phyloP scores from a whole-genome alignment of 805 yeast species.

The Kluyveromyces nonfermentans region DNA sequence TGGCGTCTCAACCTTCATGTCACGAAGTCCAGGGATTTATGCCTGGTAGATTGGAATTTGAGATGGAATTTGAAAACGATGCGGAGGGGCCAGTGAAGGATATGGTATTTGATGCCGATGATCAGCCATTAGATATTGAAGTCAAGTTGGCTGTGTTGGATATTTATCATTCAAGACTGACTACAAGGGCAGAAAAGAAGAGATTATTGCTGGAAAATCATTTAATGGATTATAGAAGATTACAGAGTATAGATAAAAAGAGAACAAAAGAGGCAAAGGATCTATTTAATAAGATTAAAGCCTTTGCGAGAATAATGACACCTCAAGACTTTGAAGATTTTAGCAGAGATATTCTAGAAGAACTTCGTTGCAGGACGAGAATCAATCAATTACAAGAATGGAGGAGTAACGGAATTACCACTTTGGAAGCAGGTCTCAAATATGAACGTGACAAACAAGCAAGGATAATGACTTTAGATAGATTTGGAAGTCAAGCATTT shows the following conservation, averaged over 20 bases:
- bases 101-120: conserved; percentile 92
- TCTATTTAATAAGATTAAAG: conserved; percentile 60
- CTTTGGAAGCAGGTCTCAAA: conserved; percentile 70
- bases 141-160: conserved; percentile 79
- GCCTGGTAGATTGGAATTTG: conserved; percentile 98
- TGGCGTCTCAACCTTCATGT: conserved; percentile 90
- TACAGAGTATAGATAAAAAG: conserved; percentile 73
- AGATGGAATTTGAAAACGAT: conserved; percentile 92
- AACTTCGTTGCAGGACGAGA: conserved; percentile 66
- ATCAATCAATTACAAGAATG: conserved; percentile 89
- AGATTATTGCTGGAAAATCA: conserved; percentile 67
- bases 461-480: conserved; percentile 52
- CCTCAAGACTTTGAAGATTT: conserved; percentile 73
- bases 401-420: conserved; percentile 82
- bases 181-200: conserved; percentile 89
- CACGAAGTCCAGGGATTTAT: conserved; percentile 96
- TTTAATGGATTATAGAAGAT: conserved; percentile 75
- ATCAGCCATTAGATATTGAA: conserved; percentile 78
- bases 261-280: conserved; percentile 88
- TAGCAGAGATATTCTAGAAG: conserved; percentile 62
- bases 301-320: conserved; percentile 72
- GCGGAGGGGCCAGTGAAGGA: conserved; percentile 93
- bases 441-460: conserved; percentile 82
- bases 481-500: conserved; percentile 32
- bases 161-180: conserved; percentile 80